These are phyloP conservation scores for Saccharomyces paradoxus DNA, from an alignment of 805 yeast genomes.

Conservation along the genomic window DNA sequence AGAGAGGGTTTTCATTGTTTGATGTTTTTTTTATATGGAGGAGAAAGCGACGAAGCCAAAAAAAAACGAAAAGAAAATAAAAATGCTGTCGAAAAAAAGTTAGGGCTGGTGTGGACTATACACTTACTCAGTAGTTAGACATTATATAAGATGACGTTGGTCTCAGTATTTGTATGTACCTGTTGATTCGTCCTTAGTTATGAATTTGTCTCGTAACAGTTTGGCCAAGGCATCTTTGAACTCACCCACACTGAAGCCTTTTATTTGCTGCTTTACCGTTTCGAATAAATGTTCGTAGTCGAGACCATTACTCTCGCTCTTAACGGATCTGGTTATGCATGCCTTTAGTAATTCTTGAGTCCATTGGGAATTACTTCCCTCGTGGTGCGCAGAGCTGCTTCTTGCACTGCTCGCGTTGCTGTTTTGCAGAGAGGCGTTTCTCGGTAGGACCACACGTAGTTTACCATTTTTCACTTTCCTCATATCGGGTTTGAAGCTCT, in stretches of 20 bases:
- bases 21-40: background rate
- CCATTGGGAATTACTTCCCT: constrained; percentile 24
- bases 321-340: constrained; percentile 20
- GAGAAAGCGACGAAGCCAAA: background rate
- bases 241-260: constrained; percentile 28
- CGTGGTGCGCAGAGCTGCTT: constrained; percentile 10
- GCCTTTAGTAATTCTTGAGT: constrained; percentile 23
- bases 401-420: background rate
- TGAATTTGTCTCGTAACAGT: constrained; percentile 6
- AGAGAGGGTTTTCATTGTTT: background rate
- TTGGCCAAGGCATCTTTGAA: constrained; percentile 24
- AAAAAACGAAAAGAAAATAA: background rate
- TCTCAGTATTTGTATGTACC: constrained; percentile 3
- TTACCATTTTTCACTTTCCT: constrained; percentile 16
- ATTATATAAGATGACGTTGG: background rate
- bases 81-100: background rate
- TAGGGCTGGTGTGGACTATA: background rate
- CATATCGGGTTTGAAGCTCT: constrained; percentile 16
- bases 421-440: background rate
- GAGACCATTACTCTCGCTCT: constrained; percentile 9
- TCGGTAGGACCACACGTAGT: constrained; percentile 14
- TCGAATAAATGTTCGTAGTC: constrained; percentile 8
- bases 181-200: constrained; percentile 3
- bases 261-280: constrained; percentile 9
- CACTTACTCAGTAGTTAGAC: background rate